These are phyloP conservation scores for Hanseniaspora taiwanica DNA, from an alignment of 805 yeast genomes.

Conservation along the genomic window DNA sequence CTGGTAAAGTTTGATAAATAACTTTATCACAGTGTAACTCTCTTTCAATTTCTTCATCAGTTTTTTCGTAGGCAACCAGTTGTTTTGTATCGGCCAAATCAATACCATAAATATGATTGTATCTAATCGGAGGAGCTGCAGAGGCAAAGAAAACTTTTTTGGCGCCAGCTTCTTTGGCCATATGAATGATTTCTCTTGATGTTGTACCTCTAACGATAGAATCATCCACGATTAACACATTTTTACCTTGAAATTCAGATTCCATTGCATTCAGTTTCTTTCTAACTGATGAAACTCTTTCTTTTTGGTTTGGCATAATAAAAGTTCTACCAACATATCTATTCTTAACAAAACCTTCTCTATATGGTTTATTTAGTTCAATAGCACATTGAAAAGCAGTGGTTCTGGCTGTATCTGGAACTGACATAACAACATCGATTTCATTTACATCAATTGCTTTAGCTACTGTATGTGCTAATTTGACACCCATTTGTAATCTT, in stretches of 20 bases:
- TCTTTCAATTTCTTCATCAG: conserved; percentile 60
- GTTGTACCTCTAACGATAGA: conserved; percentile 97
- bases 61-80: conserved; percentile 71
- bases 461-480: conserved; percentile 62
- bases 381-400: conserved; percentile 90
- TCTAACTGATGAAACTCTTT: conserved; percentile 86
- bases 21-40: conserved; percentile 85
- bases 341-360: conserved; percentile 96
- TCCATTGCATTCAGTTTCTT: conserved; percentile 94
- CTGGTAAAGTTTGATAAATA: conserved; percentile 75
- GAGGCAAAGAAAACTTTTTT: conserved; percentile 89
- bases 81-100: conserved; percentile 94
- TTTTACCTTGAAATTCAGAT: conserved; percentile 72
- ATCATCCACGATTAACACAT: conserved; percentile 87
- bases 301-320: conserved; percentile 95
- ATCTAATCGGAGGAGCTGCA: conserved; percentile 96
- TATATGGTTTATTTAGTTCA: conserved; percentile 62
- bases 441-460: conserved; percentile 34
- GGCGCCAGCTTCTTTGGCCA: conserved; percentile 99
- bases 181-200: conserved; percentile 85
- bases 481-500: conserved; percentile 86
- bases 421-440: conserved; percentile 93
- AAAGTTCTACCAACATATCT: conserved; percentile 96
- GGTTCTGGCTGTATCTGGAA: conserved; percentile 96
- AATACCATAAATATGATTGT: conserved; percentile 92